Evolutionary conservation across 495 filamentous ascomycete species (phyloP).

Genomic region (Neurospora tetrasperma): DNA sequence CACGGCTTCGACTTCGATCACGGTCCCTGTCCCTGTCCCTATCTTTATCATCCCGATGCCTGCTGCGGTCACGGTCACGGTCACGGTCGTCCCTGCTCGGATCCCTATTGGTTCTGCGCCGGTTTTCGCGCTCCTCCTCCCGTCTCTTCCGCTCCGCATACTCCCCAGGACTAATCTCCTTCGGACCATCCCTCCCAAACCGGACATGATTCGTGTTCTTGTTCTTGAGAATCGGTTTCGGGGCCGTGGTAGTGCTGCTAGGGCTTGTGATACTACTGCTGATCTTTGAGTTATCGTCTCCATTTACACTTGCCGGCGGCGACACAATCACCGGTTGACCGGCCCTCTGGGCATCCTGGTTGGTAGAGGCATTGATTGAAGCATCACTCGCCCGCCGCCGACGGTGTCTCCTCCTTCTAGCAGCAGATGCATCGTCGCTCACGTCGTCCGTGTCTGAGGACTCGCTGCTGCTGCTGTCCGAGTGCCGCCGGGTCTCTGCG

Average conservation of each 20-base stretch:
- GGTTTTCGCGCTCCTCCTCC: neutral
- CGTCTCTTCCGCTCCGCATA: constrained; percentile 13
- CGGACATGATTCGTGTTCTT: constrained; percentile 38
- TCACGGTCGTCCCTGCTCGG: constrained; percentile 3
- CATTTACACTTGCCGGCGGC: constrained; percentile 22
- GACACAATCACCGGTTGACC: constrained; percentile 33
- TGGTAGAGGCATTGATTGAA: neutral
- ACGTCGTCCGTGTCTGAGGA: constrained; percentile 13
- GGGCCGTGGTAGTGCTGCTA: constrained; percentile 28
- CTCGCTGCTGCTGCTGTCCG: constrained; percentile 6
- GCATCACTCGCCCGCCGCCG: neutral
- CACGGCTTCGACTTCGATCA: constrained; percentile 6
- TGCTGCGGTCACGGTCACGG: neutral
- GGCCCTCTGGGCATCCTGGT: constrained; percentile 16
- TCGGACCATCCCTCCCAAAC: constrained; percentile 31
- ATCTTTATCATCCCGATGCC: neutral
- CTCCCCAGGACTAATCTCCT: constrained; percentile 22
- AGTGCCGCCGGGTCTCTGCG: neutral
- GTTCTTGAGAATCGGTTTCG: constrained; percentile 43
- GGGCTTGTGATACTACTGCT: constrained; percentile 28
- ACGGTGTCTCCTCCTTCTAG: neutral
- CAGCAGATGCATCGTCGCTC: constrained; percentile 17
- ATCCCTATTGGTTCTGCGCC: constrained; percentile 7
- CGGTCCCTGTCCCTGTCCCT: neutral
- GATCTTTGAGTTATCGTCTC: constrained; percentile 22